These are phyloP conservation scores for Solanum chiquidenum DNA, from an alignment of 257 asterid genomes.

Conservation along the genomic window DNA sequence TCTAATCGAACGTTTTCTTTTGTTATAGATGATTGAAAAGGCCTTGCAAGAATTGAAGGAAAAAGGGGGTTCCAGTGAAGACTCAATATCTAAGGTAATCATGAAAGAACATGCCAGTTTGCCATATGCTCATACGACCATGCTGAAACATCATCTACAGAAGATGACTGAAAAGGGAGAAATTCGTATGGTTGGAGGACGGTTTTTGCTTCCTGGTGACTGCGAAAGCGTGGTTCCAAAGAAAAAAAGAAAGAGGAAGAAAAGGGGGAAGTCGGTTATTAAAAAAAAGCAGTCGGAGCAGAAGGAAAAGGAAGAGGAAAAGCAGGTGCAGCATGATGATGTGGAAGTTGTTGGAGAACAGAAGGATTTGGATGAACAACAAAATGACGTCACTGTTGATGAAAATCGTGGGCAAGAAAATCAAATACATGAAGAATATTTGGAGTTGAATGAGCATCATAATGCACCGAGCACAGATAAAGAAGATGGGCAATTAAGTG, in stretches of 20 bases:
- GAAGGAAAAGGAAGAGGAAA: background rate
- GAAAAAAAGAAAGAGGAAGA: constrained; percentile 14
- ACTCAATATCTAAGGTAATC: constrained; percentile 42
- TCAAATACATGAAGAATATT: background rate
- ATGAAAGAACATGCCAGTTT: constrained; percentile 19
- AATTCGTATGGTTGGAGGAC: constrained; percentile 9
- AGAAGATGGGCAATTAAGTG: background rate
- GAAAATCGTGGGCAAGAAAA: background rate
- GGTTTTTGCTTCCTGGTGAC: constrained; percentile 19
- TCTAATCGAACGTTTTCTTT: background rate
- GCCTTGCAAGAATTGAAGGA: constrained; percentile 40
- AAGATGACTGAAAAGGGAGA: constrained; percentile 28
- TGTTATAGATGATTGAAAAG: constrained; percentile 54
- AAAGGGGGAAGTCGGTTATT: constrained; percentile 20
- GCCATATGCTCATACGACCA: constrained; percentile 41
- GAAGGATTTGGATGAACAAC: background rate
- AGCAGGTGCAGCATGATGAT: background rate
- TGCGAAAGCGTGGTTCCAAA: background rate
- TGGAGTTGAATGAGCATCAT: background rate
- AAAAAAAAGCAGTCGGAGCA: constrained; percentile 4
- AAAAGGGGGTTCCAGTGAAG: constrained; percentile 36
- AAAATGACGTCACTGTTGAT: background rate
- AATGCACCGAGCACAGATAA: background rate
- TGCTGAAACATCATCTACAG: constrained; percentile 35
- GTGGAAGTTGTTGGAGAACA: background rate